phyloP scores from a whole-genome alignment of 768 basidiomycete genomes.

The Chiua virens region DNA sequence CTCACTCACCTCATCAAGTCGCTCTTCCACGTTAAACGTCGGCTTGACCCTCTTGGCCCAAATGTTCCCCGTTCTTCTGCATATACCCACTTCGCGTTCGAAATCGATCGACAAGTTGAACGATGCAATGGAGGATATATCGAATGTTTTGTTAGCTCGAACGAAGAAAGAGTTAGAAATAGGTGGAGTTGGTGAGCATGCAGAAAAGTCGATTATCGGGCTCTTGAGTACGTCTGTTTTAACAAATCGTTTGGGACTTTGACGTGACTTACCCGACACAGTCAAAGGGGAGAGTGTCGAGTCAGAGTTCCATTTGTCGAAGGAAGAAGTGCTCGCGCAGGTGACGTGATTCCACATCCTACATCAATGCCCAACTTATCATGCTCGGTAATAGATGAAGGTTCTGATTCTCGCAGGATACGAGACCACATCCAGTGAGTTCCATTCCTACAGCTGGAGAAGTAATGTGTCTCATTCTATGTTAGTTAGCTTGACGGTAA shows the following conservation, averaged over 20 bases:
- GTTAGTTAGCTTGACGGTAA: constrained; percentile 23
- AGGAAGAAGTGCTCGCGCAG: constrained; percentile 30
- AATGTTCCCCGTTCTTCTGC: constrained; percentile 35
- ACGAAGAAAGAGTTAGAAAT: constrained; percentile 35
- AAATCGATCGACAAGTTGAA: constrained; percentile 31
- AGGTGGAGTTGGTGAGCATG: constrained; percentile 18
- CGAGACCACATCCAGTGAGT: constrained; percentile 23
- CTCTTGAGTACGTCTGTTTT: constrained; percentile 22
- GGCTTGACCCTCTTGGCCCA: constrained; percentile 37
- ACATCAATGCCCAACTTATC: background rate
- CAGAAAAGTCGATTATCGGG: constrained; percentile 29
- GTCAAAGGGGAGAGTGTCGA: constrained; percentile 37
- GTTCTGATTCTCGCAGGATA: constrained; percentile 21
- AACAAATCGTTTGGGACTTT: constrained; percentile 1
- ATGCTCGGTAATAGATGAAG: constrained; percentile 17
- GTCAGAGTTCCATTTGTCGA: constrained; percentile 23
- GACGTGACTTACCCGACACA: constrained; percentile 11
- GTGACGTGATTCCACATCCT: constrained; percentile 9
- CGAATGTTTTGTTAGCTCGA: constrained; percentile 38
- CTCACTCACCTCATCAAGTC: constrained; percentile 25
- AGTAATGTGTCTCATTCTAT: background rate
- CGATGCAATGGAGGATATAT: constrained; percentile 40
- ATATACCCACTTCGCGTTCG: constrained; percentile 38
- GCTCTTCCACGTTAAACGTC: constrained; percentile 25
- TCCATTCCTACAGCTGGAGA: background rate